Conservation (phyloP, 1,284 basidiomycete species). For the Clitocybe nebularis region DNA sequence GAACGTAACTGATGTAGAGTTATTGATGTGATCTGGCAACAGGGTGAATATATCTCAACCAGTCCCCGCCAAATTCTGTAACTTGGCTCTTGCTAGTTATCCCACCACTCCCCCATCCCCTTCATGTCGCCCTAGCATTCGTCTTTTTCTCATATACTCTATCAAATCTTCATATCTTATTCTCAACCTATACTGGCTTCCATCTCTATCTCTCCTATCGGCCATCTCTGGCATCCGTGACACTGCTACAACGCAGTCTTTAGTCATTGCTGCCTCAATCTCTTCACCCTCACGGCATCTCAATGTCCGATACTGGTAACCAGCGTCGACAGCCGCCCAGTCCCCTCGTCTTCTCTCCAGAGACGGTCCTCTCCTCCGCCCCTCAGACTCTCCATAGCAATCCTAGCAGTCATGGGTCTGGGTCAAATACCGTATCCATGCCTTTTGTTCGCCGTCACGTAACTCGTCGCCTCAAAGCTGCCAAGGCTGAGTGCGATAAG, state of each 20-base stretch:
- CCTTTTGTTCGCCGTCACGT: constrained; percentile 93
- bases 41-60: constrained; percentile 13
- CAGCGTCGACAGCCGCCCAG: constrained; percentile 69
- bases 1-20: constrained; percentile 12
- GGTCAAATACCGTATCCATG: constrained; percentile 77
- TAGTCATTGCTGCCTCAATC: constrained; percentile 17
- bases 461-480: constrained; percentile 86
- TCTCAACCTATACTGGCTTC: constrained; percentile 12
- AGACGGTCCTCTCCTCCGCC: constrained; percentile 45
- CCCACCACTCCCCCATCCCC: constrained; percentile 21
- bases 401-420: constrained; percentile 45
- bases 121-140: constrained; percentile 34
- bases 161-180: constrained; percentile 15
- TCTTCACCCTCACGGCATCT: constrained; percentile 20
- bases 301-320: constrained; percentile 60
- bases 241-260: constrained; percentile 19
- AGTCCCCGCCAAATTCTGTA: neutral
- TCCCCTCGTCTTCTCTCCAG: constrained; percentile 72
- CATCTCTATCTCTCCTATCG: constrained; percentile 14
- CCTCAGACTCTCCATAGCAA: constrained; percentile 40
- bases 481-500: constrained; percentile 95
- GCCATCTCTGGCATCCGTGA: constrained; percentile 12
- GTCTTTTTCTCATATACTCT: constrained; percentile 18
- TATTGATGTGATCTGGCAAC: constrained; percentile 20
- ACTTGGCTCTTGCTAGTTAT: constrained; percentile 9